These are phyloP conservation scores for Pelargonium fulgidum DNA, from an alignment of 441 rosid genomes.

Conservation along the genomic window DNA sequence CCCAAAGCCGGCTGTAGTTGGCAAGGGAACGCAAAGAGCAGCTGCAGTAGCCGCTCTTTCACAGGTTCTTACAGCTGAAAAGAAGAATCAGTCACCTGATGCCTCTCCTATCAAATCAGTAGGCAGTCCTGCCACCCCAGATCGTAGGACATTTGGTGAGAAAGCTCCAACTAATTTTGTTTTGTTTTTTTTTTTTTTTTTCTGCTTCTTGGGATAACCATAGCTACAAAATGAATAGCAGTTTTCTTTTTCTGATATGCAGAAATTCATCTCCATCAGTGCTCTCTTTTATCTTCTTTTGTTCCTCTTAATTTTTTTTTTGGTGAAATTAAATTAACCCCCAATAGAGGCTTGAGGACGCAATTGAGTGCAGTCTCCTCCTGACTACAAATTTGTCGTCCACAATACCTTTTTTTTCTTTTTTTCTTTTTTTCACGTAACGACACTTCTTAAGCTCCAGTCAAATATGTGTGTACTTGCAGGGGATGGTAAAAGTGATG, in stretches of 20 bases:
- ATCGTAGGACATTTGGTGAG: constrained; percentile 37
- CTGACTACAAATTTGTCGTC: no score
- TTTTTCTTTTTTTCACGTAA: background rate
- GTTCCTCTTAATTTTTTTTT: no score
- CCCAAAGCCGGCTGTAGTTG: constrained; percentile 40
- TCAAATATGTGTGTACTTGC: constrained; percentile 19
- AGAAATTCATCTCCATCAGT: no score
- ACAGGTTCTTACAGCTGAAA: constrained; percentile 84
- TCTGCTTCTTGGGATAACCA: background rate
- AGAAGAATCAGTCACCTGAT: constrained; percentile 58
- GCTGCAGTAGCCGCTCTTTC: constrained; percentile 99
- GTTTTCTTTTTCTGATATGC: no score
- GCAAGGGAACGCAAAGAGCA: constrained; percentile 88
- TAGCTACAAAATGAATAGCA: background rate
- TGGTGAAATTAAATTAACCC: no score
- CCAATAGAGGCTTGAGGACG: no score
- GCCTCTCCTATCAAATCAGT: constrained; percentile 51
- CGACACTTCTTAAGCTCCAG: constrained; percentile 12
- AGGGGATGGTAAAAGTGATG: constrained; percentile 41
- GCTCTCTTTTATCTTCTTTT: no score
- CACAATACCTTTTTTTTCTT: background rate
- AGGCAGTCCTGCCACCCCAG: constrained; percentile 53
- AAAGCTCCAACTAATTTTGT: background rate
- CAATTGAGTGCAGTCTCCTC: no score
- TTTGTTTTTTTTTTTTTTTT: background rate